Base-by-base conservation (phyloP, 2,329 filamentous ascomycete species). In the Penicillium sp. region DNA sequence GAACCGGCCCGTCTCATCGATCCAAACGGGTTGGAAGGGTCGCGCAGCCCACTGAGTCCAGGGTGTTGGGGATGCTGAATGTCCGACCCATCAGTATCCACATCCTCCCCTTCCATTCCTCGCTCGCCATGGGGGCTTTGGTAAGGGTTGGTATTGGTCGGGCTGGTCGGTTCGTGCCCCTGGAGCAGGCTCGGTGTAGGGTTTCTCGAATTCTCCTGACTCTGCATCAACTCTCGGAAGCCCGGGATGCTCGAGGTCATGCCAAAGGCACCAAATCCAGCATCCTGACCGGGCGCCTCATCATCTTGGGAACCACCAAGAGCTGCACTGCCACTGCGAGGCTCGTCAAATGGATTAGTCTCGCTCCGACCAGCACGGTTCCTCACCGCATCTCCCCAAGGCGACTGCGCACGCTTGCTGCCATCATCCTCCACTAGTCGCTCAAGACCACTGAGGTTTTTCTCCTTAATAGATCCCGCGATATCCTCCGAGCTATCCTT, bases 141-240 rank as follows among this genome's bases (percentile, higher is more conserved):
- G 70, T 94, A 99, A 1, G 94, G 94, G 69, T 99, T 99, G 3
- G 94, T 97, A 67, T 96, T 90, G 0, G 92, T 94, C 11, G 94
- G 94, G 70, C 93, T 97, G 68, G 90, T 84, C 0, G 89, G 88
- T 55, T 91, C 89, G 61, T 87, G 80, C 46, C 76, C 73, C 49
- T 78, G 75, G 46, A 76, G 73, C 50, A 78, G 71, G 49, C 75
- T 77, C 11, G 82, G 81, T 15, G 80, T 81, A 42, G 82, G 80
- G 59, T 85, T 81, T 73, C 81, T 74, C 47, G 81, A 79, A 52
- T 85, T 82, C 35, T 84, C 81, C 47, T 85, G 79, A 49, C 81
- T 81, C 59, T 81, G 77, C 66, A 83, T 77, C 60, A 83, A 73
- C 61, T 85, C 82, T 43, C 82, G 81, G 60, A 85, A 73, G 70